phyloP scores from a whole-genome alignment of 495 filamentous ascomycete genomes.

The Alectoria sarmentosa region DNA sequence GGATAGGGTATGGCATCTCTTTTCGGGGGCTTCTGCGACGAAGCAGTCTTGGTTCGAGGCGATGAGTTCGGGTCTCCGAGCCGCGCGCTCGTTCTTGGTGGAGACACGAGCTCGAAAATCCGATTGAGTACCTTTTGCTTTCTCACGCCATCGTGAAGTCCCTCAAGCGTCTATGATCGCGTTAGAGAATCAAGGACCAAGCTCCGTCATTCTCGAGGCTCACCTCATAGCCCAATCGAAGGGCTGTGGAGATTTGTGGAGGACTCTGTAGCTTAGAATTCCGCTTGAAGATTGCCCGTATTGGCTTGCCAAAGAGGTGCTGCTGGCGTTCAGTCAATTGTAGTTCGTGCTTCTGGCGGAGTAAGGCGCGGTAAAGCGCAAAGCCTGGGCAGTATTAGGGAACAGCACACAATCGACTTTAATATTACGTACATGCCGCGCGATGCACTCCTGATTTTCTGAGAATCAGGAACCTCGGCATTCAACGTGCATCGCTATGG shows the following conservation, averaged over 20 bases:
- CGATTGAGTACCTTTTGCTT: background rate
- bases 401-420: background rate
- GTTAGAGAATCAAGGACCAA: background rate
- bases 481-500: conserved; percentile 22
- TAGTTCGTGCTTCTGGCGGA: conserved; percentile 50
- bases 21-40: background rate
- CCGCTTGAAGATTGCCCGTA: conserved; percentile 52
- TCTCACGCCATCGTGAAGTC: conserved; percentile 5
- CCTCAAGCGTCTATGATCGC: conserved; percentile 9
- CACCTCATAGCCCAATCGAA: conserved; percentile 63
- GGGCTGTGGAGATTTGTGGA: conserved; percentile 44
- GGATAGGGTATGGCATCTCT: conserved; percentile 26
- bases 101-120: background rate
- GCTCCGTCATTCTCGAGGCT: conserved; percentile 8
- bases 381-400: conserved; percentile 45
- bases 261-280: conserved; percentile 49
- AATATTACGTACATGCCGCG: conserved; percentile 51
- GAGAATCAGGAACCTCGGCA: conserved; percentile 40
- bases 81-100: background rate
- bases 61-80: background rate
- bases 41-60: background rate
- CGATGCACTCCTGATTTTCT: conserved; percentile 49
- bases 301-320: conserved; percentile 34
- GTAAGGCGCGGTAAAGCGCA: conserved; percentile 65
- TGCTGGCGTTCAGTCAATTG: conserved; percentile 38